Evolutionary conservation across 2,329 filamentous ascomycete species (phyloP).

Genomic region (Aspergillus cejpii): DNA sequence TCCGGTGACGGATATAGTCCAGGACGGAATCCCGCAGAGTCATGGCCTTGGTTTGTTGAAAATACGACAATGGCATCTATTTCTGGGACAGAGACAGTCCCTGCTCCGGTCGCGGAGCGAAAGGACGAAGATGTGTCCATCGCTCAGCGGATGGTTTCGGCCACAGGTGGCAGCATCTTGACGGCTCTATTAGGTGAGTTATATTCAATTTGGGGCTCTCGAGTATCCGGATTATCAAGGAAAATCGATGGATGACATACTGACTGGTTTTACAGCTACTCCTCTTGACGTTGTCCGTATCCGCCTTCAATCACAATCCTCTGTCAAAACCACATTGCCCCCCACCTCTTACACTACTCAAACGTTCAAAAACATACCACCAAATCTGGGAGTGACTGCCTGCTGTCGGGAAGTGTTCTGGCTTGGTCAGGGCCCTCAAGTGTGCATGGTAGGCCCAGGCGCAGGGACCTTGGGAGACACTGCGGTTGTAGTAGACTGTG

Average conservation of each 20-base stretch:
- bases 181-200: constrained; percentile 77
- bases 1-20: constrained; percentile 20
- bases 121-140: constrained; percentile 59
- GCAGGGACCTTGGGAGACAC: constrained; percentile 38
- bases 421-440: constrained; percentile 74
- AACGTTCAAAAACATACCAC: constrained; percentile 62
- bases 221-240: background rate
- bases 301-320: constrained; percentile 77
- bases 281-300: constrained; percentile 95
- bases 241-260: constrained; percentile 2
- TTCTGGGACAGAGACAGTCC: constrained; percentile 21
- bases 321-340: constrained; percentile 49
- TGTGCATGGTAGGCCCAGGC: constrained; percentile 62
- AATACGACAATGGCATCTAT: constrained; percentile 29
- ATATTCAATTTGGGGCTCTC: background rate
- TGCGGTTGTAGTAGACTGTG: constrained; percentile 58
- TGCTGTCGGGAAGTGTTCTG: constrained; percentile 98
- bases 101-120: constrained; percentile 15
- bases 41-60: constrained; percentile 31
- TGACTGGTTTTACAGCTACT: constrained; percentile 57
- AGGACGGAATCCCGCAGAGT: constrained; percentile 17
- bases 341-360: constrained; percentile 47
- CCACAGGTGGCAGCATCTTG: constrained; percentile 79
- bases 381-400: constrained; percentile 82
- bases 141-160: constrained; percentile 88